Evolutionary conservation across 169 alveolate genomes (phyloP).

Genomic region (Plasmodium adleri): DNA sequence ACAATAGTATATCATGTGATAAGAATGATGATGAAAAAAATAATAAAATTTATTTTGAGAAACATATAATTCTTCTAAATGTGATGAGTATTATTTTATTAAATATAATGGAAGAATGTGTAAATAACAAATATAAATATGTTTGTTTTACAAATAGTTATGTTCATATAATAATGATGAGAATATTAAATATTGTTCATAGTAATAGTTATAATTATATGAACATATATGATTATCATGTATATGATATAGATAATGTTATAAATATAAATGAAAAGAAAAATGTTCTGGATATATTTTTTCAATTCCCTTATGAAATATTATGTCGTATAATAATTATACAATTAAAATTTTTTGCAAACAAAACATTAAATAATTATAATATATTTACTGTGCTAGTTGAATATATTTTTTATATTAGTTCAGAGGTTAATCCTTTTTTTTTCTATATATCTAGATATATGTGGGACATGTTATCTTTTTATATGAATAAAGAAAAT

Average conservation of each 20-base stretch:
- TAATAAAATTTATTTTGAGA: background rate
- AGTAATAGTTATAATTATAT: background rate
- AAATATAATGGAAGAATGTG: slow-evolving; percentile 51
- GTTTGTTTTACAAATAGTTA: slow-evolving; percentile 23
- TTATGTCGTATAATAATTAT: slow-evolving; percentile 22
- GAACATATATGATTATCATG: background rate
- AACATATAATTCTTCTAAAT: slow-evolving; percentile 32
- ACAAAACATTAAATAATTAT: slow-evolving; percentile 22
- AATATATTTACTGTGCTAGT: slow-evolving; percentile 27
- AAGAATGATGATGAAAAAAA: background rate
- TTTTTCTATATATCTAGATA: slow-evolving; percentile 42
- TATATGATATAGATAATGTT: background rate
- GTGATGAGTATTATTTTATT: slow-evolving; percentile 17
- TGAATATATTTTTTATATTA: slow-evolving; percentile 60
- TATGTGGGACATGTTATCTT: slow-evolving; percentile 28
- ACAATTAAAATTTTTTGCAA: slow-evolving; percentile 51
- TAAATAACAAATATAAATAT: slow-evolving; percentile 28
- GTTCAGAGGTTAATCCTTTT: slow-evolving; percentile 55
- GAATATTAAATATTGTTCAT: slow-evolving; percentile 10
- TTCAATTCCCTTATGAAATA: slow-evolving; percentile 42
- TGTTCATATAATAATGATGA: slow-evolving; percentile 47
- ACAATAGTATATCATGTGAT: background rate
- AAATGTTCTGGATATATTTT: slow-evolving; percentile 6
- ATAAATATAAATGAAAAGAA: background rate
- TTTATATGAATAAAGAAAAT: slow-evolving; percentile 14